phyloP scores from a whole-genome alignment of 768 basidiomycete genomes.

The Erythrobasidium yunnanense region DNA sequence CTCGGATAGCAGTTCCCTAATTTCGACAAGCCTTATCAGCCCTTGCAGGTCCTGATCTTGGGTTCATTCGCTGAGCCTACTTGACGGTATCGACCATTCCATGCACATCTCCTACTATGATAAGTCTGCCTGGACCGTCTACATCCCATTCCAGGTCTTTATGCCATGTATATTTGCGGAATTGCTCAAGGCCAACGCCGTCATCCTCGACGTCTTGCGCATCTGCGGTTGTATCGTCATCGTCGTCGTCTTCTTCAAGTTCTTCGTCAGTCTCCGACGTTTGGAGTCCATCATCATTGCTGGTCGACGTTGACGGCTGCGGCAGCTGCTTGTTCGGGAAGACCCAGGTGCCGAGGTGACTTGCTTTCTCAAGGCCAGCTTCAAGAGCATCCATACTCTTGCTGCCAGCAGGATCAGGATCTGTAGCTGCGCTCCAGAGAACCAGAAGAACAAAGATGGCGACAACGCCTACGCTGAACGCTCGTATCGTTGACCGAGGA shows the following conservation, averaged over 20 bases:
- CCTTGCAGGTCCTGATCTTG: too few species aligned
- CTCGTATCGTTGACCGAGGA: constrained; percentile 1
- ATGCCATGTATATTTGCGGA: constrained; percentile 24
- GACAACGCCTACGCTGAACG: neutral
- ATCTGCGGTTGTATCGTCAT: neutral
- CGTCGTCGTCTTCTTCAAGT: neutral
- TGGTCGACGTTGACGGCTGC: neutral
- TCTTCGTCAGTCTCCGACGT: neutral
- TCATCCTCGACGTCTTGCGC: neutral
- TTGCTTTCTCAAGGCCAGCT: neutral
- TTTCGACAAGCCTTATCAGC: too few species aligned
- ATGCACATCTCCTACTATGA: constrained; percentile 81
- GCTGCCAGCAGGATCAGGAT: neutral
- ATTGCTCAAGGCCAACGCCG: neutral
- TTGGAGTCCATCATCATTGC: neutral
- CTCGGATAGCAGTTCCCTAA: constrained; percentile 54
- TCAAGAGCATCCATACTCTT: neutral
- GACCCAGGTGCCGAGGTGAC: neutral
- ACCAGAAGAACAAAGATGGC: constrained; percentile 10
- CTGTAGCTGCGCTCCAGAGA: neutral
- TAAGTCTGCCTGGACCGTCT: constrained; percentile 46
- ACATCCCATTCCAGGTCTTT: constrained; percentile 23
- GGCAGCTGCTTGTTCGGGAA: neutral
- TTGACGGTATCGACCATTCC: constrained; percentile 60
- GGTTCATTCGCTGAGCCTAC: constrained; percentile 47